These are phyloP conservation scores for Aspergillus sp. DNA, from an alignment of 2,329 filamentous ascomycete genomes.

Conservation along the genomic window DNA sequence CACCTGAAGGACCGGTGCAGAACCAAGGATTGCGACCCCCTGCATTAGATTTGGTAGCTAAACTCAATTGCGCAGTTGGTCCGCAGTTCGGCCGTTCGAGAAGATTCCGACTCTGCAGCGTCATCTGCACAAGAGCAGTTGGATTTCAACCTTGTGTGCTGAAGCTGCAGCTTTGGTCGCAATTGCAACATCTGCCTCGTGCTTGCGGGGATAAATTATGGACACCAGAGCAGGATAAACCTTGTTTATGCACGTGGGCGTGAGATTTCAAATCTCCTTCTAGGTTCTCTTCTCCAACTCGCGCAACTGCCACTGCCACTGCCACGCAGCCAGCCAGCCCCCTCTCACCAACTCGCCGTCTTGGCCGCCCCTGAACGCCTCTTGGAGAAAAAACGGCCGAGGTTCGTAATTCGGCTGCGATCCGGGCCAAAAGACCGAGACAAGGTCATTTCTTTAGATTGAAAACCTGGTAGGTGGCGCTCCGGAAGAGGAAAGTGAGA, in stretches of 20 bases:
- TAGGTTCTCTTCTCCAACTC: not conserved
- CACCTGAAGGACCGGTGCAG: not conserved
- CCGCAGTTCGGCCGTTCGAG: not conserved
- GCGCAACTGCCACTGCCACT: too few relatives aligned
- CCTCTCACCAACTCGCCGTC: not conserved
- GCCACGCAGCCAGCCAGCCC: too few relatives aligned
- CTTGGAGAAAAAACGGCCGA: not conserved
- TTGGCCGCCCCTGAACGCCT: not conserved
- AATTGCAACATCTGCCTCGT: not conserved
- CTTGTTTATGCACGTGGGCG: not conserved
- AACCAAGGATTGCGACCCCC: not conserved
- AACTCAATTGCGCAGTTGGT: not conserved
- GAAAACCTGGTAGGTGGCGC: not conserved
- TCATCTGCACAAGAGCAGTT: not conserved
- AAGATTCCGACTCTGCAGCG: not conserved
- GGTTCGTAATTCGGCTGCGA: not conserved
- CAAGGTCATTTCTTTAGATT: not conserved
- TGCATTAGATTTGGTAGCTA: not conserved
- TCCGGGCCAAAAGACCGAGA: not conserved
- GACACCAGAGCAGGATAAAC: not conserved
- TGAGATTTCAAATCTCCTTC: not conserved
- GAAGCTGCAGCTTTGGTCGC: not conserved
- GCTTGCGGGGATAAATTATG: not conserved
- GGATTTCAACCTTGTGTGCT: not conserved
- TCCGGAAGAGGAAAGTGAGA: not conserved